These are phyloP conservation scores for Mimosa pudica DNA, from an alignment of 306 rosid genomes.

Conservation along the genomic window DNA sequence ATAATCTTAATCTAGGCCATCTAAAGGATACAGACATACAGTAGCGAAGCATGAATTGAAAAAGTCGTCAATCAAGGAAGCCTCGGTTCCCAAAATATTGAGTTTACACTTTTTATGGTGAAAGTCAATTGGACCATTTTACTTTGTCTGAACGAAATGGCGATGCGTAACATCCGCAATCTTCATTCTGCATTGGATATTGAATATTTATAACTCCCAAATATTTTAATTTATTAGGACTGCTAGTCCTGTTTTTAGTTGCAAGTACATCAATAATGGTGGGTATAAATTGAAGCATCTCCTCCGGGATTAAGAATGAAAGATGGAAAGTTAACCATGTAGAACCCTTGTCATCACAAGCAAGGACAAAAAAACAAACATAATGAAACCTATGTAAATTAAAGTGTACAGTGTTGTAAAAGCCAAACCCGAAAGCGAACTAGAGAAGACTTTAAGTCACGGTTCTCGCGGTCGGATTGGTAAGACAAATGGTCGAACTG, in stretches of 20 bases:
- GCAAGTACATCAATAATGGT: slow-evolving; percentile 33
- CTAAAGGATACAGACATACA: background rate
- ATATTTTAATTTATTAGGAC: too few relatives aligned
- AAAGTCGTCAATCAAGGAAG: slow-evolving; percentile 29
- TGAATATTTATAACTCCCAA: too few relatives aligned
- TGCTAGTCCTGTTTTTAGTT: background rate
- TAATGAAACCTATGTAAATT: too few relatives aligned
- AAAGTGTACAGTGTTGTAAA: too few relatives aligned
- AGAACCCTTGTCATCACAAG: background rate
- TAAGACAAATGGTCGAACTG: too few relatives aligned
- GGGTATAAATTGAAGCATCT: slow-evolving; percentile 6
- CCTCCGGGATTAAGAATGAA: background rate
- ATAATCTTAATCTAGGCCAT: too few relatives aligned
- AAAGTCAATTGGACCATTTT: background rate
- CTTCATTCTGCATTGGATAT: background rate
- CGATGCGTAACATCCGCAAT: background rate
- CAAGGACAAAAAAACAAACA: background rate
- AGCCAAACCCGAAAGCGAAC: too few relatives aligned
- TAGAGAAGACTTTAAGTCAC: too few relatives aligned
- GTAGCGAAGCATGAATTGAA: background rate
- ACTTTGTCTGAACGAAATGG: background rate
- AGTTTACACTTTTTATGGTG: slow-evolving; percentile 1
- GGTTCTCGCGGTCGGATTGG: too few relatives aligned
- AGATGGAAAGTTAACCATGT: background rate
- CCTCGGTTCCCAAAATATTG: slow-evolving; percentile 15